Evolutionary conservation across 306 rosid genomes (phyloP).

Genomic region (Castanospermum australe): DNA sequence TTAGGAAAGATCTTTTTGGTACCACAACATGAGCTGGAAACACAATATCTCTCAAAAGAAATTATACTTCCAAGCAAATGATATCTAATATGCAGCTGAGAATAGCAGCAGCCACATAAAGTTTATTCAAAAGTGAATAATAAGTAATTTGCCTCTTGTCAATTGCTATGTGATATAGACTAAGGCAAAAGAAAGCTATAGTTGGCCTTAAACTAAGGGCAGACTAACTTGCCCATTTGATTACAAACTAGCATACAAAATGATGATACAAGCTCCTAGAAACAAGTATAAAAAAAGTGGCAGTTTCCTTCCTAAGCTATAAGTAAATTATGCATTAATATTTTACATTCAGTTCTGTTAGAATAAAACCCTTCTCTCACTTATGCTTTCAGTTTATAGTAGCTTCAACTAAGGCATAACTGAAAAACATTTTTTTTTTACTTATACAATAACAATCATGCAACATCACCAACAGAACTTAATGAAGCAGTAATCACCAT

Average conservation of each 20-base stretch:
- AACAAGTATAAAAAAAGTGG: not conserved
- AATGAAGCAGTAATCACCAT: not conserved
- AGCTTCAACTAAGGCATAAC: not conserved
- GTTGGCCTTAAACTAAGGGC: not conserved
- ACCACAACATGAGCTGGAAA: not conserved
- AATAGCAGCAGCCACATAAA: not conserved
- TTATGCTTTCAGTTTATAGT: not conserved
- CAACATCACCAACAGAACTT: not conserved
- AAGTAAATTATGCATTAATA: not conserved
- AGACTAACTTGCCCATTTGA: not conserved
- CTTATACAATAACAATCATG: not conserved
- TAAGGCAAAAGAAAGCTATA: not conserved
- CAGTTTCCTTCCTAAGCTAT: not conserved
- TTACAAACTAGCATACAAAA: not conserved
- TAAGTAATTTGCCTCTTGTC: not conserved
- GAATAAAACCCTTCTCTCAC: not conserved
- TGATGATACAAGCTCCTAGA: not conserved
- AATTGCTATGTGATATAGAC: no score
- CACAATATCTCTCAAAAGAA: not conserved
- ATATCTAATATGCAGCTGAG: not conserved
- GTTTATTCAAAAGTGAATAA: not conserved
- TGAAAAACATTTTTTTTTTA: not conserved
- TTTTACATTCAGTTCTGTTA: not conserved
- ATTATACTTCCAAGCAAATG: not conserved
- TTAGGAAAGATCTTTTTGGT: not conserved